Evolutionary conservation across 1,284 basidiomycete species (phyloP), one percentile per base, ranked within the genome.

Genomic region (Flammula alnicola): DNA sequence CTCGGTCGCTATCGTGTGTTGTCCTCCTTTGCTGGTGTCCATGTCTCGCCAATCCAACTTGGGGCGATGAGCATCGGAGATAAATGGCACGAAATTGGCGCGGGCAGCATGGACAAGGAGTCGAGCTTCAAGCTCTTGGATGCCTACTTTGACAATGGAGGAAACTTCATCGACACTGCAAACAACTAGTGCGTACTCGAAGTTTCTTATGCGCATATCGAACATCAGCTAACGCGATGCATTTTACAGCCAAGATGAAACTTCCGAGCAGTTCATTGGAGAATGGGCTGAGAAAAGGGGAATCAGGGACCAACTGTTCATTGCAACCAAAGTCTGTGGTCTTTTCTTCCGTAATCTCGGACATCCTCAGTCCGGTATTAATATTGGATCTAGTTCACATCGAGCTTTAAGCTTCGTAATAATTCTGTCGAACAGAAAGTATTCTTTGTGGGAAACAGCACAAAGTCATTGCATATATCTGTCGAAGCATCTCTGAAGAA

Each of bases 41-140:
- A 57, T 36, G 52, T 63, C 17, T 63, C 62, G 0, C 80, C 80
- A 0, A 58, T 82, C 10, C 63, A 65, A 22, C 70, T 84, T n/a
- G 82, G 82, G 9, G 80, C 64, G 1, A 76, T 79, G 77, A 78
- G 66, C 61, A 71, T 83, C 41, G 80, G 80, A 5, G 73, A 79
- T 51, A 66, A 74, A 42, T 63, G 62, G 60, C 33, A 32, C 5
- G 36, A 52, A 12, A 27, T 37, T 10, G 59, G 57, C 4, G 32
- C 59, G 44, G 77, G 76, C 1, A 52, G 59, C 3, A 81, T 80
- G 74, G 50, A 70, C 57, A 74, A 76, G 57, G 64, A 75, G n/a
- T 49, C 64, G 0, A 72, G 71, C 14, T 77, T 79, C 63, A 67
- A 75, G 64, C 67, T 81, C 0, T 68, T 82, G 1, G 74, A 83